Evolutionary conservation across 208 protist genomes (phyloP).

Genomic region (Acanthamoeba sp.): DNA sequence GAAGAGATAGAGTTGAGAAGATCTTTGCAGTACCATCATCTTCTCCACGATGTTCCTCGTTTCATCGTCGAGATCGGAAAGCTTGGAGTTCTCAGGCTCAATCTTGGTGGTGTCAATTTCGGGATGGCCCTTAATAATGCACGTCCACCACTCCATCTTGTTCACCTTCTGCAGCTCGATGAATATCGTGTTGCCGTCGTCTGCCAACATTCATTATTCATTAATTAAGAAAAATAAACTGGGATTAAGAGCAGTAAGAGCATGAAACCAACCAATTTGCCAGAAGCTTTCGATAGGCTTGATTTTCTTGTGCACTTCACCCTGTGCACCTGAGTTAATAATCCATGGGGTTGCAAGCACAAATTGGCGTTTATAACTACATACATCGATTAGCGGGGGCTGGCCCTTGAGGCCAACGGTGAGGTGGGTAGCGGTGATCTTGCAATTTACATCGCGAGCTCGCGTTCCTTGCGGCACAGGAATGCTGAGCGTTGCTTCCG

Average conservation of each 20-base stretch:
- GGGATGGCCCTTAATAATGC: constrained; percentile 85
- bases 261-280: constrained; percentile 70
- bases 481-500: constrained; percentile 76
- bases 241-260: constrained; percentile 10
- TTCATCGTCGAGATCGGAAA: constrained; percentile 90
- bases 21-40: constrained; percentile 89
- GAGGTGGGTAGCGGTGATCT: constrained; percentile 73
- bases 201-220: background rate
- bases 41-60: constrained; percentile 91
- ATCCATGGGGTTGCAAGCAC: background rate
- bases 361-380: too few relatives aligned
- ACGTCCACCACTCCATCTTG: constrained; percentile 90
- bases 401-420: constrained; percentile 76
- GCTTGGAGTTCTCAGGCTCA: constrained; percentile 90
- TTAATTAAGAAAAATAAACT: too few relatives aligned
- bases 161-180: constrained; percentile 87
- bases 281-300: constrained; percentile 71
- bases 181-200: constrained; percentile 74
- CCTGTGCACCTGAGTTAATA: background rate
- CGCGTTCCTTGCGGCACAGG: constrained; percentile 76
- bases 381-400: constrained; percentile 76
- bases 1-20: too few relatives aligned
- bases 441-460: constrained; percentile 66
- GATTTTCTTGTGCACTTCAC: constrained; percentile 70
- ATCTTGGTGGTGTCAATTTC: constrained; percentile 91